Conservation (phyloP, 2,329 filamentous ascomycete genomes). For the Didymella keratinophila region DNA sequence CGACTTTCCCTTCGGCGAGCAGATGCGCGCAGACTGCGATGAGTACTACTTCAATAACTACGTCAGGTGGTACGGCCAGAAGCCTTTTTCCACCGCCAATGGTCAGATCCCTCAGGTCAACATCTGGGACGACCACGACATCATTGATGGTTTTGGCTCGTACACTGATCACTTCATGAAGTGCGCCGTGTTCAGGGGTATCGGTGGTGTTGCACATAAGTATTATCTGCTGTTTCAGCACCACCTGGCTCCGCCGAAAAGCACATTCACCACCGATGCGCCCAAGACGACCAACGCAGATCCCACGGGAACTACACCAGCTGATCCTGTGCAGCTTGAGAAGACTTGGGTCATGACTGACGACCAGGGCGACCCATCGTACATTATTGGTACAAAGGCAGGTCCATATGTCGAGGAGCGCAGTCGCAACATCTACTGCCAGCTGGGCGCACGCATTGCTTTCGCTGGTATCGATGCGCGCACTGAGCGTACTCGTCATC, state of each 20-base stretch:
- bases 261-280: conserved; percentile 83
- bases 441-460: conserved; percentile 70
- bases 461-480: conserved; percentile 68
- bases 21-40: conserved; percentile 66
- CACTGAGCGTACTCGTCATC: conserved; percentile 84
- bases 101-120: conserved; percentile 70
- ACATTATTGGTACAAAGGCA: conserved; percentile 78
- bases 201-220: conserved; percentile 66
- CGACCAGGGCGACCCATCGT: conserved; percentile 70
- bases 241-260: conserved; percentile 82
- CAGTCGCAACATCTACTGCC: conserved; percentile 68
- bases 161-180: conserved; percentile 74
- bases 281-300: conserved; percentile 59
- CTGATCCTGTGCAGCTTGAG: conserved; percentile 75
- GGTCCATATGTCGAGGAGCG: conserved; percentile 71
- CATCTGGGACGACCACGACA: conserved; percentile 72
- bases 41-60: conserved; percentile 70
- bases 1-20: conserved; percentile 70
- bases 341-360: conserved; percentile 74
- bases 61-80: conserved; percentile 72
- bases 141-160: conserved; percentile 72
- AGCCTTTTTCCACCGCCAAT: conserved; percentile 67
- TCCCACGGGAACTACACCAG: conserved; percentile 62
- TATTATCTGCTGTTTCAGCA: conserved; percentile 74
- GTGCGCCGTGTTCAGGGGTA: conserved; percentile 70